These are phyloP conservation scores for Ogataea wickerhamii DNA, from an alignment of 805 yeast species.

Conservation along the genomic window DNA sequence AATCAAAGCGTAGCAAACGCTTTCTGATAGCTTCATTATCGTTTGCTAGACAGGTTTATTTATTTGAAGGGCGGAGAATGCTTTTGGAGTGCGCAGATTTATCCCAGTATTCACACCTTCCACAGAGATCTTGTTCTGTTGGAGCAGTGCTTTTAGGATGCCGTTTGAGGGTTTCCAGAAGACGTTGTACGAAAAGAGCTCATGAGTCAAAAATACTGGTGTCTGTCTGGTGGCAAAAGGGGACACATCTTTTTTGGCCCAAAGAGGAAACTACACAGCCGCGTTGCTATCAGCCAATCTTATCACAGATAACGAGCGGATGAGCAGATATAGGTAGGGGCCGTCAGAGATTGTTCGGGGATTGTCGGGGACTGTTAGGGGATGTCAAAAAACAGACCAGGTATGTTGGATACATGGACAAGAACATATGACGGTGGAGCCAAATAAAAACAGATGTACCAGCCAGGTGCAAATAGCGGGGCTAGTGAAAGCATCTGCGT, in stretches of 20 bases:
- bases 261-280: conserved; percentile 1
- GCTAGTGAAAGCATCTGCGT: too few species aligned
- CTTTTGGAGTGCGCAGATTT: too few species aligned
- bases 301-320: conserved; percentile 1
- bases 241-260: neutral
- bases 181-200: neutral
- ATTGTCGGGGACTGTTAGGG: too few species aligned
- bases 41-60: too few species aligned
- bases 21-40: conserved; percentile 15
- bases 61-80: too few species aligned
- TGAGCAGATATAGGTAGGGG: too few species aligned
- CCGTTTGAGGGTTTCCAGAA: neutral
- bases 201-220: neutral
- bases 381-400: too few species aligned
- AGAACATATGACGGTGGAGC: too few species aligned
- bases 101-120: conserved; percentile 3
- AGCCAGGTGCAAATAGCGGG: too few species aligned
- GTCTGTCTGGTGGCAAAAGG: conserved; percentile 1
- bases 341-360: too few species aligned
- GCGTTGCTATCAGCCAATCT: conserved; percentile 1
- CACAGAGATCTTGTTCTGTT: neutral
- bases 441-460: too few species aligned
- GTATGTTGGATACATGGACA: too few species aligned
- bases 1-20: conserved; percentile 27
- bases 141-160: neutral